These are phyloP conservation scores for Saccharomyces pastorianus DNA, from an alignment of 1,139 yeast species.

Conservation along the genomic window DNA sequence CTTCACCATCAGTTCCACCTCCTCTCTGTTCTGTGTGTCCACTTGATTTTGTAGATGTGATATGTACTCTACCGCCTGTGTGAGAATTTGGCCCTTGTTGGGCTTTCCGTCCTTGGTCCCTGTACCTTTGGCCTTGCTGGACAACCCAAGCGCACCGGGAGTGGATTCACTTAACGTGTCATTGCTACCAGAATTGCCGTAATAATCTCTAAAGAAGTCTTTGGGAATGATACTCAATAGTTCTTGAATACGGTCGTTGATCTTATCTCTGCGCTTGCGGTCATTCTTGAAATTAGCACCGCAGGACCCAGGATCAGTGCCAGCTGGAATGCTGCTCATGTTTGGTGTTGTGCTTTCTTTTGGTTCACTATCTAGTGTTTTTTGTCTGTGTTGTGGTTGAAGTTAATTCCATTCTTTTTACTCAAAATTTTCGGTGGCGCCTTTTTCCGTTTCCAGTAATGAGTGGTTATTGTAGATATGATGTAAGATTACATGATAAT, in stretches of 20 bases:
- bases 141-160: conserved; percentile 48
- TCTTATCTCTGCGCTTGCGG: conserved; percentile 68
- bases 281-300: conserved; percentile 13
- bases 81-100: conserved; percentile 82
- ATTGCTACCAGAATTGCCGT: conserved; percentile 10
- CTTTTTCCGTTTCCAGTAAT: background rate
- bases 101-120: conserved; percentile 74
- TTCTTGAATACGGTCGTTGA: conserved; percentile 84
- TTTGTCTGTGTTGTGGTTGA: background rate
- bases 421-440: conserved; percentile 1
- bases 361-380: background rate
- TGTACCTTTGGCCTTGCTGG: conserved; percentile 28
- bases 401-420: background rate
- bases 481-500: background rate
- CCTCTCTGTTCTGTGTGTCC: conserved; percentile 69
- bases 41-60: conserved; percentile 64
- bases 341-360: background rate
- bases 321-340: conserved; percentile 12
- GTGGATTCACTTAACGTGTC: conserved; percentile 50
- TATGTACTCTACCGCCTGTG: conserved; percentile 79
- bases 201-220: conserved; percentile 41
- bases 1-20: conserved; percentile 61
- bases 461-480: background rate
- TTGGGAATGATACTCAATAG: conserved; percentile 62
- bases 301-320: background rate